phyloP scores from a whole-genome alignment of 163 green algal genomes.

The Prototheca cutis region DNA sequence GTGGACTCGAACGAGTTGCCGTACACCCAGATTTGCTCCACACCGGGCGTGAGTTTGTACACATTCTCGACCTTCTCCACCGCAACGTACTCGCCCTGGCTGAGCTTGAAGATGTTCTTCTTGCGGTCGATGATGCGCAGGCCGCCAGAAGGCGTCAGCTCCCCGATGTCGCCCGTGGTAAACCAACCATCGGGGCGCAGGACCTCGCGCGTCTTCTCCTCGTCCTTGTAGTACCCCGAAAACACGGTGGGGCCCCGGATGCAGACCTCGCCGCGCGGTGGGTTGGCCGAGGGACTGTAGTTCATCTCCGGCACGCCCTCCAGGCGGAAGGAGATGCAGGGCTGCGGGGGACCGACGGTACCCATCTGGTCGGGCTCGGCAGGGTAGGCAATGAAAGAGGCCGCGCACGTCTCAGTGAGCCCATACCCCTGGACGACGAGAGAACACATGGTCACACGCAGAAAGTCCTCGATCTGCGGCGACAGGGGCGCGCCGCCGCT shows the following conservation, averaged over 20 bases:
- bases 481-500: conserved; percentile 48
- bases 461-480: conserved; percentile 67
- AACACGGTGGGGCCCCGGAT: conserved; percentile 70
- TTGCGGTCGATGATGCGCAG: conserved; percentile 89
- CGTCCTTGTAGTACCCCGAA: conserved; percentile 86
- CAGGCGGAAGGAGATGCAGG: conserved; percentile 46
- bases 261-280: conserved; percentile 64
- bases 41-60: conserved; percentile 66
- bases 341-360: conserved; percentile 36
- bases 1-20: conserved; percentile 69
- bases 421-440: conserved; percentile 93
- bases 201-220: conserved; percentile 43
- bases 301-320: conserved; percentile 89
- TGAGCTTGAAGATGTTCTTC: conserved; percentile 89
- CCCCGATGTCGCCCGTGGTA: conserved; percentile 62
- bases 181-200: conserved; percentile 80
- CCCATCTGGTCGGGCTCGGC: conserved; percentile 5
- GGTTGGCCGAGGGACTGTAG: conserved; percentile 60
- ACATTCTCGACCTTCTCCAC: conserved; percentile 90
- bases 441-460: conserved; percentile 66
- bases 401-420: conserved; percentile 88
- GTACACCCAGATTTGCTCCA: conserved; percentile 65
- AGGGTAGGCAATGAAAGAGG: conserved; percentile 60
- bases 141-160: conserved; percentile 45
- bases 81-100: conserved; percentile 81